Base-by-base conservation (phyloP, 805 yeast species). In the Ogataea allantospora region DNA sequence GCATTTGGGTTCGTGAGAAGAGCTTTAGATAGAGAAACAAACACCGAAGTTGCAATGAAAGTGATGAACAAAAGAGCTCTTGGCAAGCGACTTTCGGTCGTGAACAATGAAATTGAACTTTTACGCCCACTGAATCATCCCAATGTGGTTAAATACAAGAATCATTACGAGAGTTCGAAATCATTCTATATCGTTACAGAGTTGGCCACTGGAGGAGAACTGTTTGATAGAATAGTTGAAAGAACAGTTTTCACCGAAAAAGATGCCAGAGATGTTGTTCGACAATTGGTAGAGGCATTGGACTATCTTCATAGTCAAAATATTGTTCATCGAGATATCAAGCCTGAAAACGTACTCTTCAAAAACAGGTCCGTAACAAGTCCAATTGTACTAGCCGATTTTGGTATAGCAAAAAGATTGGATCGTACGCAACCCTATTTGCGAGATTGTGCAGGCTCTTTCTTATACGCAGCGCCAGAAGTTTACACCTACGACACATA, bases 381-480 rank as follows among this genome's bases (percentile, higher is more conserved):
- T 7, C 35, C 15, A 13, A 68, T 88, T 18, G 95, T 88, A 7
- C 68, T 88, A 46, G 95, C 95, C 1, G 97, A 88, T 63, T 88
- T 88, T 60, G 97, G 97, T 29, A 87, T 88, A 44, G 96, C 96
- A 22, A 83, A 83, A 60, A 70, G 75, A 47, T 62, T 88, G 16
- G 21, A 31, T 17, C 18, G 27, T 5, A 15, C 35, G 15, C 38
- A 38, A 20, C 39, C 42, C 2, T 41, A 35, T 19, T 30, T 49
- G 6, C 36, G 29, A 17, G 55, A 51, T 13, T 39, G 43, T 16
- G 52, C 54, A 3, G 96, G 96, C 1, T 83, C 95, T 1, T 78
- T 88, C 60, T 95, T 96, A 2, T 88, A 88, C 58, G 95, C 95
- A 10, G 96, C 96, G 0, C 97, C 97, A 0, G 97, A 88, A 55